Base-by-base conservation (phyloP, 2,329 filamentous ascomycete species). In the Fusarium napiforme region DNA sequence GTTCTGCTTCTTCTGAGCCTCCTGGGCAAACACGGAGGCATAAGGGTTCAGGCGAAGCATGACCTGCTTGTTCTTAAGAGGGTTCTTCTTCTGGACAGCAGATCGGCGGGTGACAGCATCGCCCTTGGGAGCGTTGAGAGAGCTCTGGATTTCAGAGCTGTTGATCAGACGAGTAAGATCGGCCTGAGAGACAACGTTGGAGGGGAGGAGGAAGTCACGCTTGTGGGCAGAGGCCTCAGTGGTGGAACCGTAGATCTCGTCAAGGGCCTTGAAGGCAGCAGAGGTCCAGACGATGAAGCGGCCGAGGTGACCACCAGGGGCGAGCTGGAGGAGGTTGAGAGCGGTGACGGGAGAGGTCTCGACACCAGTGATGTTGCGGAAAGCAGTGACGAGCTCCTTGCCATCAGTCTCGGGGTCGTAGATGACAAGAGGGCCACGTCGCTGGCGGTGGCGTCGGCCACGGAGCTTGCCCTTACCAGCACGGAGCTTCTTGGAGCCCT, bases 241-340 rank as follows among this genome's bases (percentile, higher is more conserved):
- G 84, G 95, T 97, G 84, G 93, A 92, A 85, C 96, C 96, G 90
- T 99, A 99, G 89, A 99, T 92, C 86, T 92, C 92, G 87, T 99
- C 96, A 76, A 99, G 94, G 77, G 96, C 94, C 87, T 95, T 92
- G 90, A 99, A 98, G 77, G 96, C 96, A 77, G 94, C 90, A 60
- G 97, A 99, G 81, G 96, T 96, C 96, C 96, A 99, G 91, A 99
- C 90, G 86, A 99, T 91, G 92, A 99, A 99, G 83, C 96, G 96
- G 81, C 96, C 96, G 80, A 99, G 93, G 89, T 99, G 96, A 82
- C 96, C 97, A 90, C 96, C 96, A 79, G 96, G 96, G 78, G 96
- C 96, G 84, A 99, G 94, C 91, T 99, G 96, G 85, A 99, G 94
- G 82, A 98, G 95, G 92, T 98, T 98, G 82, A 99, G 91, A 77